Percentiles rank a stretch among this genome's conserved stretches.
phyloP scores from a whole-genome alignment of 495 filamentous ascomycete genomes.

The Massariosphaeria phaeospora region DNA sequence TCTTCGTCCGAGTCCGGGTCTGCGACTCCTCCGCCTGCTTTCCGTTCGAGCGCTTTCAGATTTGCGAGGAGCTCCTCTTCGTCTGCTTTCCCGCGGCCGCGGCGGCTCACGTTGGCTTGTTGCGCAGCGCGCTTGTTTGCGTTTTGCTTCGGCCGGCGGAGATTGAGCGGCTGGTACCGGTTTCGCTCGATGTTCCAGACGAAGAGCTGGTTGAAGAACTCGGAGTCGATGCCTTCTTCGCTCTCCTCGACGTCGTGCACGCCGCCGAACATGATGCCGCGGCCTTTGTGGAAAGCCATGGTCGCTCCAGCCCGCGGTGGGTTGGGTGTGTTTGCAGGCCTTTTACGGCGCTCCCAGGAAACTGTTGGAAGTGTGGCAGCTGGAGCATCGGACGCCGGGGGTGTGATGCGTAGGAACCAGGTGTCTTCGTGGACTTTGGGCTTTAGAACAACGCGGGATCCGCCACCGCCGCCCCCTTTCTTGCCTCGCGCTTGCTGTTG shows the following conservation, averaged over 20 bases:
- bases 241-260: constrained; percentile 91
- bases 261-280: constrained; percentile 89
- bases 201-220: constrained; percentile 86
- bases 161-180: constrained; percentile 76
- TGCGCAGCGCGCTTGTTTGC: constrained; percentile 55
- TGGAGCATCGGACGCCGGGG: constrained; percentile 59
- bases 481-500: constrained; percentile 21
- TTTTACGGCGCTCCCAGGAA: constrained; percentile 89
- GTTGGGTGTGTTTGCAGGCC: constrained; percentile 80
- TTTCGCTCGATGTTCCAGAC: constrained; percentile 94
- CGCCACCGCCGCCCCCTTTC: constrained; percentile 49
- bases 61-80: constrained; percentile 87
- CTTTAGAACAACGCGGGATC: constrained; percentile 62
- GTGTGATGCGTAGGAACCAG: constrained; percentile 82
- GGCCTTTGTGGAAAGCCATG: constrained; percentile 86
- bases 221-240: constrained; percentile 91
- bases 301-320: constrained; percentile 81
- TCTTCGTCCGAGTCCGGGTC: constrained; percentile 50
- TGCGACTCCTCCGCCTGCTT: constrained; percentile 62
- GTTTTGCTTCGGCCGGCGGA: constrained; percentile 61
- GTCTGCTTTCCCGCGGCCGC: constrained; percentile 70
- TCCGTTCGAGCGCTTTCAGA: constrained; percentile 72
- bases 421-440: constrained; percentile 89
- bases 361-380: constrained; percentile 59
- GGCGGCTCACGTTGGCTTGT: constrained; percentile 47